Base-by-base conservation (phyloP, 441 rosid species). In the Bruguiera hainesii region DNA sequence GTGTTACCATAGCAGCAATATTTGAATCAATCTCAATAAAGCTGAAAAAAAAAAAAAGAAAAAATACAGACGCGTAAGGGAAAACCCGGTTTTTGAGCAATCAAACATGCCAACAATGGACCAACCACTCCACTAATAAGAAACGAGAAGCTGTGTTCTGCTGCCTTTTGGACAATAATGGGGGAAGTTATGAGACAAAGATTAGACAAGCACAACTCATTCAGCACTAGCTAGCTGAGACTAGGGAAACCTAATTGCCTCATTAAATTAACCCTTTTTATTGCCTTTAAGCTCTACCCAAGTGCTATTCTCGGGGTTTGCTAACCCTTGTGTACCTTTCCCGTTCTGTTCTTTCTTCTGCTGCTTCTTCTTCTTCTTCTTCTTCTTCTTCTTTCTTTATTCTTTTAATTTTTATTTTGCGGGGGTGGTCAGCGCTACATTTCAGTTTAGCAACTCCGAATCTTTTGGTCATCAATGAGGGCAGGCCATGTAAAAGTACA, bases 81-180 rank as follows among this genome's bases (percentile, higher is more conserved):
- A 76, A 74, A 78, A 77, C 75, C 86, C 81, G 71, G 87, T 68
- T 72, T 73, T 75, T 63, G 67, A 73, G 88, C 85, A 82, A 79
- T 79, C 77, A 87, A 82, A 85, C 84, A 76, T 69, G 88, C 83
- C 81, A 83, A 78, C 83, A 81, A 71, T 53, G n/a, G 80, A 68
- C 73, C 81, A 85, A 82, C 86, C 65, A 78, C 88, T 81, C 89
- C 92, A 83, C 85, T 78, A 72, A 73, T 65, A 50, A 62, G 53
- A 28, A 16, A 13, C 3, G 16, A 56, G 51, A 56, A 68, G 61
- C 49, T 66, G 71, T 66, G 37, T 7, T 7, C 37, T 33, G 75
- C 58, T 46, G 58, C 30, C 25, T 26, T 20, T 53, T 9, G 8
- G 28, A 21, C 57, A 21, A 5, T 21, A 53, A 53, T 53, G 58